These are phyloP conservation scores for Pythium dissotocum DNA, from an alignment of 352 stramenopile genomes.

Conservation along the genomic window DNA sequence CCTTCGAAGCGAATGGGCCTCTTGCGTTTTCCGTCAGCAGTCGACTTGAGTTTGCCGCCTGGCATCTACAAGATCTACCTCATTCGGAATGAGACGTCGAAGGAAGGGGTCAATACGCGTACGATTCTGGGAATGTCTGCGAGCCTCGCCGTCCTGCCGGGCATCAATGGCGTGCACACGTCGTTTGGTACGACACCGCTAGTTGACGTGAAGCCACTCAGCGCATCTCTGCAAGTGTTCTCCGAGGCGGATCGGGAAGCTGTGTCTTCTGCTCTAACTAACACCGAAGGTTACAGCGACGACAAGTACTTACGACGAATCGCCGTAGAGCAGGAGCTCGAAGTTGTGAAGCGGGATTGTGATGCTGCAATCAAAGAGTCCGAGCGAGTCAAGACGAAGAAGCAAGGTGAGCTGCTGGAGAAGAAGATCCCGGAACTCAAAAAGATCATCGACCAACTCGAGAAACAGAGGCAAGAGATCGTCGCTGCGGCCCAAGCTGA, in stretches of 20 bases:
- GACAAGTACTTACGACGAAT: constrained; percentile 27
- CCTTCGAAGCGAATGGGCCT: constrained; percentile 19
- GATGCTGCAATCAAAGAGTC: constrained; percentile 2
- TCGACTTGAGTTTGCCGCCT: constrained; percentile 46
- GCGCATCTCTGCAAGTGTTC: constrained; percentile 40
- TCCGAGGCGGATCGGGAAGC: constrained; percentile 25
- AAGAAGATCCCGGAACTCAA: constrained; percentile 28
- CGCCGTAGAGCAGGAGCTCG: constrained; percentile 40
- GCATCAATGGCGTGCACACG: constrained; percentile 53
- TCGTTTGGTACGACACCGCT: constrained; percentile 57
- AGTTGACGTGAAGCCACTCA: constrained; percentile 53
- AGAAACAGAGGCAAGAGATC: constrained; percentile 13
- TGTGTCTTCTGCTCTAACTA: constrained; percentile 20
- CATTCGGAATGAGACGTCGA: constrained; percentile 37
- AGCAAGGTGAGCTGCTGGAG: constrained; percentile 15
- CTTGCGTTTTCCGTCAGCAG: constrained; percentile 38
- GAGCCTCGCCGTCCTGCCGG: constrained; percentile 42
- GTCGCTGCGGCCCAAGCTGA: not conserved
- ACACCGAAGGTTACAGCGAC: constrained; percentile 32
- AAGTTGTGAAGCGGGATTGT: constrained; percentile 33
- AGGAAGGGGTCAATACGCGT: constrained; percentile 32
- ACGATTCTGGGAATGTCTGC: constrained; percentile 31
- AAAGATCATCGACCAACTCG: constrained; percentile 20
- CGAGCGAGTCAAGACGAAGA: constrained; percentile 17
- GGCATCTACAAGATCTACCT: constrained; percentile 48